These are phyloP conservation scores for Penicillium sp. DNA, from an alignment of 2,329 filamentous ascomycete species.

Conservation along the genomic window DNA sequence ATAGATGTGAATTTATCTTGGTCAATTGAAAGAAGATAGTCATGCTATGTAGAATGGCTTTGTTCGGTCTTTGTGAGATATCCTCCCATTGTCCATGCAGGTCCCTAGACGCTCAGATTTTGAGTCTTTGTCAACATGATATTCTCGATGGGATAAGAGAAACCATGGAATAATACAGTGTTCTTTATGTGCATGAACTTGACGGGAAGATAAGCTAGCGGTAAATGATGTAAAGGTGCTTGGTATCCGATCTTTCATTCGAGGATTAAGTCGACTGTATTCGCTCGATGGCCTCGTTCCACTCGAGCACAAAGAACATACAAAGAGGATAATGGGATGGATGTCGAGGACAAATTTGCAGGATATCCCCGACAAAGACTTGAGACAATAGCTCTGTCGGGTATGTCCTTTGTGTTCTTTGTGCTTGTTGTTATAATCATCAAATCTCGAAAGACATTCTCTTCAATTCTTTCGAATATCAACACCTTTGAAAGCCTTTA, in stretches of 20 bases:
- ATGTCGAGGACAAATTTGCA: not conserved
- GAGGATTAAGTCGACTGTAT: not conserved
- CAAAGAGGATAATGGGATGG: not conserved
- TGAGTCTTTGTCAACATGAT: not conserved
- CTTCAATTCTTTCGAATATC: not conserved
- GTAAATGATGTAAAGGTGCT: not conserved
- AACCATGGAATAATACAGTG: too few species aligned
- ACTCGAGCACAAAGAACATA: not conserved
- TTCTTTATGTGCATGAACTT: not conserved
- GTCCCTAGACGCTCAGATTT: not conserved
- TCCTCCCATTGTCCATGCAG: not conserved
- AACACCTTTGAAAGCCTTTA: not conserved
- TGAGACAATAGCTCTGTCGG: not conserved
- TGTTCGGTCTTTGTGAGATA: not conserved
- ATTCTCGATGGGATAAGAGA: not conserved
- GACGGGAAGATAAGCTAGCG: not conserved
- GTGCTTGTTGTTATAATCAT: not conserved
- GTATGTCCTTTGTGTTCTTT: constrained; percentile 1
- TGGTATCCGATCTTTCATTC: not conserved
- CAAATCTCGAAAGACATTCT: not conserved
- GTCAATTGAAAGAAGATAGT: too few species aligned
- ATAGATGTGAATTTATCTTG: too few species aligned
- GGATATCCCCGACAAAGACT: not conserved
- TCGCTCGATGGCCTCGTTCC: not conserved
- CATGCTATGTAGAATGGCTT: not conserved